Evolutionary conservation across 768 basidiomycete species (phyloP), one percentile per base, ranked within the genome.

Genomic region (Mycena galopus): DNA sequence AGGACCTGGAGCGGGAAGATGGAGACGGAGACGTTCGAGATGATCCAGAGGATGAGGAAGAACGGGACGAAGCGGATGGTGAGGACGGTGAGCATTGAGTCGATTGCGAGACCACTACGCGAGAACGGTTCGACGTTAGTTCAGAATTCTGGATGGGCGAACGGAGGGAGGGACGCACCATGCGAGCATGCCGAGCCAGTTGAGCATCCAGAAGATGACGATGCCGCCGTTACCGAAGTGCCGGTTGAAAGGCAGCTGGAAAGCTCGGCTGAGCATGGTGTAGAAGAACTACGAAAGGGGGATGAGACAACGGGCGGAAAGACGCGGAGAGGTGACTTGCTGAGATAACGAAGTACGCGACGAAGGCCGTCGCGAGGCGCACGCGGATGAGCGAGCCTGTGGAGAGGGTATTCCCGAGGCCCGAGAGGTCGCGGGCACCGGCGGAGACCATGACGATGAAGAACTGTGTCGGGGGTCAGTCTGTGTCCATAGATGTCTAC

Each of bases 41-140:
- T 92, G 73, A 94, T 89, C 89, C 90, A 91, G 10, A 87, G 57
- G 50, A 92, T 80, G 77, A 92, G 85, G 84, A 93, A 92, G 81
- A 90, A 86, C 0, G 89, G 84, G 16, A 92, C 79, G 70, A 88
- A 88, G 66, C 82, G 82, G 19, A 79, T 8, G 2, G 89, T 92
- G 62, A 93, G 77, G 17, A 93, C 75, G 4, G 88, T 89, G 42
- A 91, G 78, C 79, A 91, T 79, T 6, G 91, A 79, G 72, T 93
- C 92, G 19, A 93, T 71, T 0, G 90, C 90, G 10, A 92, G 81
- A 9, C 92, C 92, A 42, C 91, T 91, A 57, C n/a, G n/a, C n/a
- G 9, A n/a, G n/a, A n/a, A n/a, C n/a, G n/a, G n/a, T n/a, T 8
- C 4, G 35, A n/a, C n/a, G n/a, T n/a, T n/a, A 1, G n/a, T 0